Conservation (phyloP, 2,329 filamentous ascomycete species). For the Akanthomyces dipterigenus region DNA sequence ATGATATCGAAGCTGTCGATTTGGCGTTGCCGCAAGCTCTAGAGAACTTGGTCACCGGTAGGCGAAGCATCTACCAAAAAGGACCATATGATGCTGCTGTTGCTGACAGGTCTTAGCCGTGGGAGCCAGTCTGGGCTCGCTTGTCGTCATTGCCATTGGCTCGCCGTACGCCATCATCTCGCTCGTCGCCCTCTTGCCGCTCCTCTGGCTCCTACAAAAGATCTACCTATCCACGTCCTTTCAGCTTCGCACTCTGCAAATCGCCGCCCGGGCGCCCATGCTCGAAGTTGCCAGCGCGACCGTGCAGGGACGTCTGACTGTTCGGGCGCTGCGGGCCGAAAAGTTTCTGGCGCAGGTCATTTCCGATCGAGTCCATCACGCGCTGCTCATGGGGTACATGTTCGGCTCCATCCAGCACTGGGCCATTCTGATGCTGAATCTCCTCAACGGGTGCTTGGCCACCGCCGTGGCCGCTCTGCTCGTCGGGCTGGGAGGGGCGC, state of each 20-base stretch:
- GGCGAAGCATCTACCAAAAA: neutral
- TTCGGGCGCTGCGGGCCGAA: neutral
- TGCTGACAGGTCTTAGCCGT: neutral
- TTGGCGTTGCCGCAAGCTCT: neutral
- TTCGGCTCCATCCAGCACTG: neutral
- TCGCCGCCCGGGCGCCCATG: neutral
- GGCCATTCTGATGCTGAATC: neutral
- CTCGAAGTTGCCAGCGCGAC: neutral
- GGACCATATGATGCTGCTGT: neutral
- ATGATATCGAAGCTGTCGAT: neutral
- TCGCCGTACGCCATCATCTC: neutral
- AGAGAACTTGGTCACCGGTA: neutral
- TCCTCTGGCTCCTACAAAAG: neutral
- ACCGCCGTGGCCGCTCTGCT: neutral
- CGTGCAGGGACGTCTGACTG: neutral
- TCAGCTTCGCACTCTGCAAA: neutral
- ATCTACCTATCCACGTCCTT: neutral
- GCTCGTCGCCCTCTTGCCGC: neutral
- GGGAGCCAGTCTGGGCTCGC: neutral
- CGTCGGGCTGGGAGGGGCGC: neutral
- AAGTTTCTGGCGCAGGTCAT: neutral
- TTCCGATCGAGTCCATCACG: neutral
- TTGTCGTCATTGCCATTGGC: neutral
- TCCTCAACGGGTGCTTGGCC: neutral
- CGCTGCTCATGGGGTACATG: neutral